Evolutionary conservation across 1,284 basidiomycete genomes (phyloP), one percentile per base, ranked within the genome.

Genomic region (Apiotrichum porosum): DNA sequence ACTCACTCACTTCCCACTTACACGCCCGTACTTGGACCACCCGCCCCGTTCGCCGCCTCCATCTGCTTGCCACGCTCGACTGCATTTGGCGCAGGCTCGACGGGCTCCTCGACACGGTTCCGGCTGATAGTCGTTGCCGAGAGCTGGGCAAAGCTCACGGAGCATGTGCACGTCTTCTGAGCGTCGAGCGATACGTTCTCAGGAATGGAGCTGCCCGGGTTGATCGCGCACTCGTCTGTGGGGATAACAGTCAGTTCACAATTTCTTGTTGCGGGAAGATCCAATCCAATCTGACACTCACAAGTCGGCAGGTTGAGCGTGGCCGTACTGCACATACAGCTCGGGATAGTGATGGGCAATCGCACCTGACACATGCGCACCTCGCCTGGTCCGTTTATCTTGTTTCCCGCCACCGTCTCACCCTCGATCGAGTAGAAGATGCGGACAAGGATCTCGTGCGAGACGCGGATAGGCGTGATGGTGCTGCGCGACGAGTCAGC

Each of bases 341-440:
- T 69, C 22, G 71, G 69, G 26, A 73, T 51, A 10, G 49, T 51
- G 24, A 71, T 49, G 4, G 64, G 62, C 31, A 68, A 47, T 24
- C 59, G 66, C 24, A 71, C 55, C 28, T 58, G 51, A 54, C 71
- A 65, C 65, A 70, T 66, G 23, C 68, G 45, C 42, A 72, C 53
- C 42, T 71, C 69, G 32, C 71, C 71, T 3, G 67, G 67, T 19
- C 67, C 66, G n/a, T 56, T 33, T 9, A 60, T 43, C 1, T 52
- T 52, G 19, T 37, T 18, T 2, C 59, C 61, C 3, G 35, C 19
- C 21, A 58, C 49, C 1, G 51, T 52, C 49, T 66, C 56, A 4
- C 66, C 69, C n/a, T 72, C 63, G 13, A 73, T 51, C 5, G 69
- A 69, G 55, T 71, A 73, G 55, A 69, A 71, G 19, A 71, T 59